Base-by-base conservation (phyloP, 192 early-diverging fungal species). In the Umbelopsis sp. region DNA sequence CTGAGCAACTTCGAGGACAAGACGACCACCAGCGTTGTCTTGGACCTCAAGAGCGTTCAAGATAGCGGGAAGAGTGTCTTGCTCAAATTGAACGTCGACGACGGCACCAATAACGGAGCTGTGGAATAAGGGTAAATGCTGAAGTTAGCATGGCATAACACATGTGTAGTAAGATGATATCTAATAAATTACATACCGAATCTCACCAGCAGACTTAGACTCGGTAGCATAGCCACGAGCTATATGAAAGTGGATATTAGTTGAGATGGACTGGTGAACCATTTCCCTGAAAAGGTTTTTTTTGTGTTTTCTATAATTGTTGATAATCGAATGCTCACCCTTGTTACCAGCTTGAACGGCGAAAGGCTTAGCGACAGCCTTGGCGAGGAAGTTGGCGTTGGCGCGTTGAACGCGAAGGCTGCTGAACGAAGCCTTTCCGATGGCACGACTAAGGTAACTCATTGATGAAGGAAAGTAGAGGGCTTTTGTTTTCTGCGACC, bases 41-140 rank as follows among this genome's bases (percentile, higher is more conserved):
- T 92, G 84, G 49, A 98, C 94, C 86, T 98, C 96, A 25, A 98
- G 91, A 66, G 96, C 94, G 89, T 98, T 98, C 71, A 97, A 87
- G 78, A 98, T 98, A 73, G 95, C 86, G 50, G 96, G 96, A 48
- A 95, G 90, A 79, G 85, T 91, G 64, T 91, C 91, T 78, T 91
- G 82, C 73, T 94, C 93, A 83, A 97, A 97, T 82, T 96, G 95
- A 70, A 98, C 96, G 72, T 98, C 96, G 76, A 98, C 96, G 82
- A 98, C 96, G 85, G 96, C 95, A 88, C 96, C 96, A 85, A 98
- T 98, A 71, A 98, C 94, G 74, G 70, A 71, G 23, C 70, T 71
- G 37, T 44, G 3, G 4, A 67, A 11, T 58, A 21, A 16, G 8
- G 58, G 58, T 3, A 11, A 46, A 68, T 49, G 22, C 11, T 15